Evolutionary conservation across 2,329 filamentous ascomycete genomes (phyloP).

Genomic region (Talaromyces islandicus): DNA sequence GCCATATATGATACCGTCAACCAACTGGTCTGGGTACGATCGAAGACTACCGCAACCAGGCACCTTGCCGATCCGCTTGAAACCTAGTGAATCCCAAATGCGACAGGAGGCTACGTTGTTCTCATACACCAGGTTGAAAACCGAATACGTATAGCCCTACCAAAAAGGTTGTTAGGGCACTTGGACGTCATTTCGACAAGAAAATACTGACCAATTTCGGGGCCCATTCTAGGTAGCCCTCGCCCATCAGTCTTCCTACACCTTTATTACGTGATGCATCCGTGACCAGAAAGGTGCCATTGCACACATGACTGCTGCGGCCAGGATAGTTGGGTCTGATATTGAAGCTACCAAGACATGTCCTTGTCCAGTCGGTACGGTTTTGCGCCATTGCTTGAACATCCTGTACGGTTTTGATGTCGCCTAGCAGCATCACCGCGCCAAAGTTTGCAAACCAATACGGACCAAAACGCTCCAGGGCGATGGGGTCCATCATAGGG

Average conservation of each 20-base stretch:
- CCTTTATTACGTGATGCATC: conserved; percentile 67
- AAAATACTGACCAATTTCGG: conserved; percentile 49
- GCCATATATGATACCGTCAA: conserved; percentile 75
- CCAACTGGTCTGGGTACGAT: conserved; percentile 61
- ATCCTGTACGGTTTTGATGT: conserved; percentile 59
- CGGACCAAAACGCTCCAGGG: conserved; percentile 65
- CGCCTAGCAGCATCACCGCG: conserved; percentile 78
- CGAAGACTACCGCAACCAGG: conserved; percentile 64
- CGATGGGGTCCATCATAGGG: conserved; percentile 73
- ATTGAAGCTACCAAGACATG: conserved; percentile 85
- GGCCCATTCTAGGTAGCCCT: conserved; percentile 71
- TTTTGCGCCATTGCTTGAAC: conserved; percentile 42
- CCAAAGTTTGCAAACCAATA: conserved; percentile 93
- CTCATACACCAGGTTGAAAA: conserved; percentile 93
- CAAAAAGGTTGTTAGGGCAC: neutral
- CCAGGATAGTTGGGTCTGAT: conserved; percentile 93
- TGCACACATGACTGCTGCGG: conserved; percentile 81
- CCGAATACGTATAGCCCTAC: conserved; percentile 82
- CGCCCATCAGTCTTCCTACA: conserved; percentile 69
- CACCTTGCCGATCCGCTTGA: conserved; percentile 84
- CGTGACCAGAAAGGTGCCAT: conserved; percentile 68
- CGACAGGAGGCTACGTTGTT: conserved; percentile 84
- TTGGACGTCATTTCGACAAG: neutral
- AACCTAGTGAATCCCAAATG: conserved; percentile 87
- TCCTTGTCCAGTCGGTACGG: conserved; percentile 68